Evolutionary conservation across 768 basidiomycete species (phyloP).

Genomic region (Neoboletus magnificus): DNA sequence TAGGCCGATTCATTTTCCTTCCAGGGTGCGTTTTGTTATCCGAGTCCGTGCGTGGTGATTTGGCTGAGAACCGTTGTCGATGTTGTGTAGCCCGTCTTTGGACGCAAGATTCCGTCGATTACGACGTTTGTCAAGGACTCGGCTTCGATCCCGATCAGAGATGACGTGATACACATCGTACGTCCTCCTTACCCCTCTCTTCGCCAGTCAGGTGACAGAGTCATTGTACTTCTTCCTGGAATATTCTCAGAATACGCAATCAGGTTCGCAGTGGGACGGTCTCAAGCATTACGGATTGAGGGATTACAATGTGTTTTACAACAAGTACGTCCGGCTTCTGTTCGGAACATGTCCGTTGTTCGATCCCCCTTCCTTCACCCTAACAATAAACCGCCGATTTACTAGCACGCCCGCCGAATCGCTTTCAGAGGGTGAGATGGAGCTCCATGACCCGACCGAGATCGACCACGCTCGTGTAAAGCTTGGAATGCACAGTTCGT

Average conservation of each 20-base stretch:
- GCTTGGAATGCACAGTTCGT: constrained; percentile 67
- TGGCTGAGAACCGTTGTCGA: not conserved
- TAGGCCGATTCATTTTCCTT: constrained; percentile 68
- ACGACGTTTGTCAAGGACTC: constrained; percentile 34
- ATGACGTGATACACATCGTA: constrained; percentile 59
- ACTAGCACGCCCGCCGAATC: constrained; percentile 41
- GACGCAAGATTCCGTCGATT: constrained; percentile 51
- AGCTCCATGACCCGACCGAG: constrained; percentile 46
- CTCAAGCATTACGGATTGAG: constrained; percentile 54
- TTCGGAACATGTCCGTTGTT: not conserved
- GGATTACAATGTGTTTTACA: constrained; percentile 57
- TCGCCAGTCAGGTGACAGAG: no score
- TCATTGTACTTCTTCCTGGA: not conserved
- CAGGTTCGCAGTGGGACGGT: constrained; percentile 70
- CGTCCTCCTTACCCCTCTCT: not conserved
- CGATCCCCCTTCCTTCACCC: not conserved
- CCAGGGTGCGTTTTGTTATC: constrained; percentile 41
- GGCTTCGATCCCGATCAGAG: constrained; percentile 21
- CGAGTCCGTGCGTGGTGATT: not conserved
- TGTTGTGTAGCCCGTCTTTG: constrained; percentile 50
- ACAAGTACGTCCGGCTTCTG: constrained; percentile 42
- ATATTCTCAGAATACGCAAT: constrained; percentile 57
- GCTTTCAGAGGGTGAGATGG: constrained; percentile 44
- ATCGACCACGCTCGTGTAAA: constrained; percentile 47
- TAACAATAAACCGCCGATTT: not conserved